Evolutionary conservation across 208 protist species (phyloP).

Genomic region (Acanthamoeba healyi): DNA sequence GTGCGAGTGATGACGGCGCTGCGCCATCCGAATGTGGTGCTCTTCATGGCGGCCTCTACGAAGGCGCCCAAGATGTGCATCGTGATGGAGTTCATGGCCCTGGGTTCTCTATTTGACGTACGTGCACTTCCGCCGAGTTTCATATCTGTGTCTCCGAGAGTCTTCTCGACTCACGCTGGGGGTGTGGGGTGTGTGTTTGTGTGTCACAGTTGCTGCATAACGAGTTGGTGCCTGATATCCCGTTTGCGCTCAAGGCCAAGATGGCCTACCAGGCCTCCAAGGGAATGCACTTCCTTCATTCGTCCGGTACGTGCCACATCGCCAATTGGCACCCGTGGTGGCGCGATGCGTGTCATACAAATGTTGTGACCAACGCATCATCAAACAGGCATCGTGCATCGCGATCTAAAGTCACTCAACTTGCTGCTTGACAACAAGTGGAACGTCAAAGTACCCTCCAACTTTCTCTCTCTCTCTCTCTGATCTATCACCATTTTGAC

Average conservation of each 20-base stretch:
- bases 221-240: neutral
- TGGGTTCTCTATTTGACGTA: neutral
- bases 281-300: constrained; percentile 55
- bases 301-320: neutral
- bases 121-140: neutral
- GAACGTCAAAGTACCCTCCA: neutral
- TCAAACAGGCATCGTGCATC: neutral
- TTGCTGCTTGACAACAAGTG: neutral
- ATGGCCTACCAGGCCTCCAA: constrained; percentile 47
- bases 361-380: neutral
- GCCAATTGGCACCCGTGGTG: no score
- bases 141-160: neutral
- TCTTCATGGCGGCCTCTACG: constrained; percentile 82
- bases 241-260: neutral
- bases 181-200: neutral
- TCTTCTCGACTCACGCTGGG: neutral
- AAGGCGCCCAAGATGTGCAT: constrained; percentile 33
- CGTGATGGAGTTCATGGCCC: constrained; percentile 28
- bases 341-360: neutral
- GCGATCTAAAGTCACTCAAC: neutral
- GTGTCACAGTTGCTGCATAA: neutral
- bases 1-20: constrained; percentile 76
- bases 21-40: constrained; percentile 79
- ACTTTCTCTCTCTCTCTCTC: no score
- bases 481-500: no score